Evolutionary conservation across 2,329 filamentous ascomycete genomes (phyloP).

Genomic region (Alternaria arbusti): DNA sequence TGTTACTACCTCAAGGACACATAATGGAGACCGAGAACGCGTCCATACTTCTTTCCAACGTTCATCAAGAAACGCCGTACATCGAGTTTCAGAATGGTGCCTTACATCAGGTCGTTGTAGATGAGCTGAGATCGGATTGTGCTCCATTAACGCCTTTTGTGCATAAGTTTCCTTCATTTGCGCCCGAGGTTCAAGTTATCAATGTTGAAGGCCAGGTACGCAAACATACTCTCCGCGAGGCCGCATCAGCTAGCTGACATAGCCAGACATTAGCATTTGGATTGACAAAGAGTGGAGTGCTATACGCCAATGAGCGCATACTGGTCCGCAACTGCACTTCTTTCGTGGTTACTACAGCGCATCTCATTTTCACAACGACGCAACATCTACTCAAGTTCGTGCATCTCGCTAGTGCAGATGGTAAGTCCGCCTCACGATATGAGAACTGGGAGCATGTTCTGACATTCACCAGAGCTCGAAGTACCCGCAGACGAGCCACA

Average conservation of each 20-base stretch:
- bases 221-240: background rate
- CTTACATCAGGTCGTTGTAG: constrained; percentile 20
- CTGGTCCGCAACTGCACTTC: constrained; percentile 91
- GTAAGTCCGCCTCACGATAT: constrained; percentile 52
- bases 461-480: constrained; percentile 68
- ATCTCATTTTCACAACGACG: constrained; percentile 90
- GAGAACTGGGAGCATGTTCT: background rate
- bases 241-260: constrained; percentile 15
- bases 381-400: constrained; percentile 95
- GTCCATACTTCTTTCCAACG: constrained; percentile 31
- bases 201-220: constrained; percentile 35
- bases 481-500: constrained; percentile 88
- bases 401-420: constrained; percentile 71
- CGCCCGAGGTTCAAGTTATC: constrained; percentile 31
- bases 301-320: constrained; percentile 77
- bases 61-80: constrained; percentile 31
- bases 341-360: constrained; percentile 78
- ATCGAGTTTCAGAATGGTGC: constrained; percentile 32
- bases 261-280: constrained; percentile 62
- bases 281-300: constrained; percentile 74
- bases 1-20: constrained; percentile 27
- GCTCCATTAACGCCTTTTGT: constrained; percentile 22
- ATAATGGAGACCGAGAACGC: constrained; percentile 30
- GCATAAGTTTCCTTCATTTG: constrained; percentile 35
- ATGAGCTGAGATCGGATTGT: constrained; percentile 16